A percentile compares a stretch with the other conserved stretches of the same genome.
phyloP scores from a whole-genome alignment of 2,329 filamentous ascomycete species.

The Gremmenia infestans region DNA sequence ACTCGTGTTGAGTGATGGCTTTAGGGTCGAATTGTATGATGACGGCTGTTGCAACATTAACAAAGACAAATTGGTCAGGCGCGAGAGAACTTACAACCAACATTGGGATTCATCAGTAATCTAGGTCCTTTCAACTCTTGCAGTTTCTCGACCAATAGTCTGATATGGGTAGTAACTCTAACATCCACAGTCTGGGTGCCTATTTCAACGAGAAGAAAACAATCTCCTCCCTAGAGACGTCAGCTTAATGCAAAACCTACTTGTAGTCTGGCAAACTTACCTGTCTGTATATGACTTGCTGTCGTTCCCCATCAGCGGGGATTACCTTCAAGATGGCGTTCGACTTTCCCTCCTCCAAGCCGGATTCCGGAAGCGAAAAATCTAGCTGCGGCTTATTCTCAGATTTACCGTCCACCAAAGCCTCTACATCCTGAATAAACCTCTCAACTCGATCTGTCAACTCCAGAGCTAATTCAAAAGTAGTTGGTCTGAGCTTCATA shows the following conservation, averaged over 20 bases:
- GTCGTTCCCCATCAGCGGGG: conserved; percentile 4
- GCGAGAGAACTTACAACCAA: conserved; percentile 38
- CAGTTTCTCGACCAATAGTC: conserved; percentile 14
- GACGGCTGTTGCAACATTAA: conserved; percentile 28
- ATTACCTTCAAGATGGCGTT: conserved; percentile 12
- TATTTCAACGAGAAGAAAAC: conserved; percentile 15
- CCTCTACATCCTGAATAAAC: conserved; percentile 39
- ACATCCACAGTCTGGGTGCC: conserved; percentile 16
- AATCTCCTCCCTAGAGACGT: conserved; percentile 14
- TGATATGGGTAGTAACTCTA: conserved; percentile 12
- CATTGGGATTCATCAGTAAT: conserved; percentile 42
- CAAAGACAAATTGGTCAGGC: conserved; percentile 15
- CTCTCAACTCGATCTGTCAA: conserved; percentile 37
- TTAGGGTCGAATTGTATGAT: conserved; percentile 42
- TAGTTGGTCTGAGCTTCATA: conserved; percentile 45
- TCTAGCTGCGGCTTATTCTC: conserved; percentile 4
- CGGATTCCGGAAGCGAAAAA: conserved; percentile 8
- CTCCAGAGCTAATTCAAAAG: conserved; percentile 46
- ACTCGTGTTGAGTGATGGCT: conserved; percentile 33
- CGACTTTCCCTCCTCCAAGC: conserved; percentile 2
- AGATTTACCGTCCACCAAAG: conserved; percentile 5
- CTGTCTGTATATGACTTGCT: conserved; percentile 16
- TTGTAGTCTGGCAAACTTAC: conserved; percentile 1
- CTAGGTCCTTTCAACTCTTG: conserved; percentile 33
- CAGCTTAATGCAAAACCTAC: not conserved